Conservation (phyloP, 768 basidiomycete species). For the Rhizopogon vinicolor region DNA sequence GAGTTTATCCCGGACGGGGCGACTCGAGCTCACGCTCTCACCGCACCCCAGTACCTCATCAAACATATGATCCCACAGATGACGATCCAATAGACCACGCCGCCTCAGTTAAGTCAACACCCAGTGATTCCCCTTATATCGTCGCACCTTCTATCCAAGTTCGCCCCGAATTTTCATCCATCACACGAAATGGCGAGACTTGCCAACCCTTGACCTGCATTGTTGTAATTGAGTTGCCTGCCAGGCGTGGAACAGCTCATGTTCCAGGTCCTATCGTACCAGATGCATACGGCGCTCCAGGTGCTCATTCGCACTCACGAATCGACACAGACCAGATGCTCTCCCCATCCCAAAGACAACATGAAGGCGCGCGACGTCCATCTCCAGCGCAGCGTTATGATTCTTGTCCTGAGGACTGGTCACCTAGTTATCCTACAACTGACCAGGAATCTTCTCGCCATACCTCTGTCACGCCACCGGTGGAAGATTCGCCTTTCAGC, state of each 20-base stretch:
- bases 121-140: slow-evolving; percentile 58
- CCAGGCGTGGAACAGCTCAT: slow-evolving; percentile 50
- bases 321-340: slow-evolving; percentile 20
- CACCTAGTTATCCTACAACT: slow-evolving; percentile 23
- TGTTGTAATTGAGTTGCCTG: slow-evolving; percentile 88
- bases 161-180: slow-evolving; percentile 83
- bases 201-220: slow-evolving; percentile 92
- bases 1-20: slow-evolving; percentile 69
- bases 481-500: slow-evolving; percentile 74
- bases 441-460: slow-evolving; percentile 28
- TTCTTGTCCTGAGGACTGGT: slow-evolving; percentile 18
- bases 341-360: slow-evolving; percentile 11
- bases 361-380: not conserved
- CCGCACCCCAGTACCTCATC: slow-evolving; percentile 19
- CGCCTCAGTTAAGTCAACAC: slow-evolving; percentile 43
- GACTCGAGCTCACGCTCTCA: slow-evolving; percentile 34
- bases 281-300: slow-evolving; percentile 40
- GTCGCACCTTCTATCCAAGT: slow-evolving; percentile 93
- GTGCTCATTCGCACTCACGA: slow-evolving; percentile 14
- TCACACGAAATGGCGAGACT: slow-evolving; percentile 62
- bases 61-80: slow-evolving; percentile 65
- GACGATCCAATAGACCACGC: slow-evolving; percentile 80
- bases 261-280: slow-evolving; percentile 51
- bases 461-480: slow-evolving; percentile 21
- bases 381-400: slow-evolving; percentile 7